Evolutionary conservation across 2,329 filamentous ascomycete species (phyloP).

Genomic region (Ophiocordyceps robertsii): DNA sequence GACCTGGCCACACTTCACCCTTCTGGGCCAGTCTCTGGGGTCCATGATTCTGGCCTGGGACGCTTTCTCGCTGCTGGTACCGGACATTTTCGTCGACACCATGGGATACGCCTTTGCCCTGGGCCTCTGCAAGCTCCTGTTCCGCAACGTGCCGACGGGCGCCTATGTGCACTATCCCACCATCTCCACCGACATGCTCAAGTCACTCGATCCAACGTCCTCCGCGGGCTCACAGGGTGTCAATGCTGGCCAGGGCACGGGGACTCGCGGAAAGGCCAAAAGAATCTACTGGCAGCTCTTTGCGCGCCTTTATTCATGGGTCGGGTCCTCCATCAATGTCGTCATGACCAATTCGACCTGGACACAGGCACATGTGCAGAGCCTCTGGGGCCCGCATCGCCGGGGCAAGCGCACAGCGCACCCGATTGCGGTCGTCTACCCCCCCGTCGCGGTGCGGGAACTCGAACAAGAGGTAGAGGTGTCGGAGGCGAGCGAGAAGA

Average conservation of each 20-base stretch:
- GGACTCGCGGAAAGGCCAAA: slow-evolving; percentile 58
- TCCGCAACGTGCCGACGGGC: slow-evolving; percentile 66
- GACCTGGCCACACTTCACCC: slow-evolving; percentile 83
- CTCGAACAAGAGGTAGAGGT: slow-evolving; percentile 64
- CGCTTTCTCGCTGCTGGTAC: slow-evolving; percentile 80
- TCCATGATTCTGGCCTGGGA: slow-evolving; percentile 82
- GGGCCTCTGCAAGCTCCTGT: slow-evolving; percentile 70
- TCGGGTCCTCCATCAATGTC: slow-evolving; percentile 74
- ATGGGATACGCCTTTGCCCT: slow-evolving; percentile 96
- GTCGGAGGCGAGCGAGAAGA: slow-evolving; percentile 51
- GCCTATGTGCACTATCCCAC: slow-evolving; percentile 98
- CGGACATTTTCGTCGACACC: slow-evolving; percentile 91
- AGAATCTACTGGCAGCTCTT: slow-evolving; percentile 78
- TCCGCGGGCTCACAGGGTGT: slow-evolving; percentile 52
- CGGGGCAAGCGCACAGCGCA: slow-evolving; percentile 26
- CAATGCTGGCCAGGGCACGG: slow-evolving; percentile 71
- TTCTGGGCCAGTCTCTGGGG: slow-evolving; percentile 85
- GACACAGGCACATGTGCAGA: slow-evolving; percentile 74
- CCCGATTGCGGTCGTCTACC: slow-evolving; percentile 69
- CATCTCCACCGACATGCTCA: slow-evolving; percentile 95
- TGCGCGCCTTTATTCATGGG: slow-evolving; percentile 66
- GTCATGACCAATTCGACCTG: slow-evolving; percentile 97
- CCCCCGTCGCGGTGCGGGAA: slow-evolving; percentile 81
- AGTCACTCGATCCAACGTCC: slow-evolving; percentile 55
- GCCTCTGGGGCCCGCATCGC: slow-evolving; percentile 58